These are phyloP conservation scores for Mycosphaerella sp. DNA, from an alignment of 2,329 filamentous ascomycete genomes.

Conservation along the genomic window DNA sequence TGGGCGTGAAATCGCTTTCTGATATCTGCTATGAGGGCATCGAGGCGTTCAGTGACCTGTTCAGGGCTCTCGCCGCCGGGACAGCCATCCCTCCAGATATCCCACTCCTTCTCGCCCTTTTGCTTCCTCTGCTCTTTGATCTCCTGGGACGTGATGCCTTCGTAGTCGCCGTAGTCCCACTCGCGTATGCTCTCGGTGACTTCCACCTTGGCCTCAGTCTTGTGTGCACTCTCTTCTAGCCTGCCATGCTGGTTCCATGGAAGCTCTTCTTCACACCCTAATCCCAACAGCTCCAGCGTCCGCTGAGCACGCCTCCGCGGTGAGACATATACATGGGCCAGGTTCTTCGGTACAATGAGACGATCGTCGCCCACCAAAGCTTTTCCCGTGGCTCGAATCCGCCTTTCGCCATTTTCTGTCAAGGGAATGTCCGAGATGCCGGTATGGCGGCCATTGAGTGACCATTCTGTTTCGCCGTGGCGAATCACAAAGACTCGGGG, in stretches of 20 bases:
- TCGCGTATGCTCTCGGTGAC: conserved; percentile 50
- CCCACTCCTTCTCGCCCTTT: conserved; percentile 57
- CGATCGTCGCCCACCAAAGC: conserved; percentile 79
- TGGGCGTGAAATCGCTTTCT: conserved; percentile 44
- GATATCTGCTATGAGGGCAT: conserved; percentile 70
- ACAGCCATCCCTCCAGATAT: conserved; percentile 85
- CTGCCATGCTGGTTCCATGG: conserved; percentile 54
- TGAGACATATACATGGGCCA: conserved; percentile 88
- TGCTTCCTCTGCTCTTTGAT: conserved; percentile 45
- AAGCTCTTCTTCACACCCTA: conserved; percentile 58
- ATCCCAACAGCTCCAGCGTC: conserved; percentile 80
- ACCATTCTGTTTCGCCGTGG: conserved; percentile 94
- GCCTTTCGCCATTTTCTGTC: conserved; percentile 63
- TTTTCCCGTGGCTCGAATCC: conserved; percentile 60
- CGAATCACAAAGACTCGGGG: conserved; percentile 54
- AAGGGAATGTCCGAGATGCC: conserved; percentile 77
- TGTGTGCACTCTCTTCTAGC: conserved; percentile 23
- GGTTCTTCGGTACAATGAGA: conserved; percentile 72
- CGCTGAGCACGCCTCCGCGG: conserved; percentile 76
- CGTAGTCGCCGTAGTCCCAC: conserved; percentile 60
- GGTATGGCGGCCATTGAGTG: conserved; percentile 73
- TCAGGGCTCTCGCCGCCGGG: conserved; percentile 65
- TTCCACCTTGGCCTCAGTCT: conserved; percentile 40
- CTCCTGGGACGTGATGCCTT: conserved; percentile 49
- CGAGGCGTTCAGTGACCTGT: conserved; percentile 65